Evolutionary conservation across 73 alveolate species (phyloP).

Genomic region (Paramecium caudatum): DNA sequence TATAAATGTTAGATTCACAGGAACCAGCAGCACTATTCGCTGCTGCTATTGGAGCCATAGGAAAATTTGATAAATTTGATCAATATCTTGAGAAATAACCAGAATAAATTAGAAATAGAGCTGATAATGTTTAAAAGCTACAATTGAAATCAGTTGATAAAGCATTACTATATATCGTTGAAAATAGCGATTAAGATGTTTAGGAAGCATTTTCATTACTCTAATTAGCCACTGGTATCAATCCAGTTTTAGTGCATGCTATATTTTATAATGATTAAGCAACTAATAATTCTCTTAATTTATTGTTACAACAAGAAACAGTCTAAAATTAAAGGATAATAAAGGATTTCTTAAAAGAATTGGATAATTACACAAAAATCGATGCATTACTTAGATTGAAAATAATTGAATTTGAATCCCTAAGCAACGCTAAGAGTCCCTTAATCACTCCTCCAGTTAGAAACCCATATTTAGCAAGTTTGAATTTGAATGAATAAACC

Average conservation of each 20-base stretch:
- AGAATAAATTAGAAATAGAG: slow-evolving; percentile 40
- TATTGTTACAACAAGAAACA: not conserved
- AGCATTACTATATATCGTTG: not conserved
- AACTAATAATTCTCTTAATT: not conserved
- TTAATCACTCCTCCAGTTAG: too few relatives aligned
- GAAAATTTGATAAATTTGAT: slow-evolving; percentile 22
- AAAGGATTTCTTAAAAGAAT: not conserved
- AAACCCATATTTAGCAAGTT: not conserved
- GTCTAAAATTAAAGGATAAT: not conserved
- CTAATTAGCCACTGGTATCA: slow-evolving; percentile 36
- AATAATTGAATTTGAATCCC: slow-evolving; percentile 10
- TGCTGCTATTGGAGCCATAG: slow-evolving; percentile 49
- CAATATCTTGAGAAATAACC: slow-evolving; percentile 23
- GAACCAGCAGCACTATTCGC: slow-evolving; percentile 55
- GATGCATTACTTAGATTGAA: not conserved
- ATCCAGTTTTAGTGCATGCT: slow-evolving; percentile 25
- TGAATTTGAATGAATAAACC: not conserved
- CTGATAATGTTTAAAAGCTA: not conserved
- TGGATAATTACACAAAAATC: not conserved
- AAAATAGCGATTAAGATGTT: slow-evolving; percentile 34
- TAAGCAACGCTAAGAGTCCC: too few relatives aligned
- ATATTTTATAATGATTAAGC: not conserved
- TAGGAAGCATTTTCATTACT: not conserved
- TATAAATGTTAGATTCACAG: not conserved
- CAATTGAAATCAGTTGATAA: slow-evolving; percentile 9